These are phyloP conservation scores for Ustilago sp. DNA, from an alignment of 1,284 basidiomycete genomes.

Conservation along the genomic window DNA sequence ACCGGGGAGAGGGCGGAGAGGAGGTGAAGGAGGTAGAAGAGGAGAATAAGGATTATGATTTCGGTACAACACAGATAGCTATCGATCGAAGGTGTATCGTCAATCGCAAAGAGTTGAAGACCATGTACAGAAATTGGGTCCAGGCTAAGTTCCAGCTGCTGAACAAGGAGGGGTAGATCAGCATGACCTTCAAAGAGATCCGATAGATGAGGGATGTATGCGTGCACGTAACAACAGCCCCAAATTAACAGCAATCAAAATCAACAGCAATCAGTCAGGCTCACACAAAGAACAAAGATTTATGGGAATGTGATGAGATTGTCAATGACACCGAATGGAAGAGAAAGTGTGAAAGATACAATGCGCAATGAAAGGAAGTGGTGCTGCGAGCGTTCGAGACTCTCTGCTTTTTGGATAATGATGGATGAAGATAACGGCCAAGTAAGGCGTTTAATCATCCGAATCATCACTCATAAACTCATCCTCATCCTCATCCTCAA, in stretches of 20 bases:
- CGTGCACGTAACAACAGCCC: too few species aligned
- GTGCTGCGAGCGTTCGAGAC: background rate
- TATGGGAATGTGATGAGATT: slow-evolving; percentile 3
- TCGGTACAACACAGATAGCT: slow-evolving; percentile 61
- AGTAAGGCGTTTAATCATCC: slow-evolving; percentile 47
- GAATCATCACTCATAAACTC: slow-evolving; percentile 68
- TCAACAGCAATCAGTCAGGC: background rate
- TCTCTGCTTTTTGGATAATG: slow-evolving; percentile 6
- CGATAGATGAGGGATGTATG: too few species aligned
- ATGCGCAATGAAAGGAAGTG: background rate
- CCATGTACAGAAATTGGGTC: slow-evolving; percentile 67
- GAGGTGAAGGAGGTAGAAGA: background rate
- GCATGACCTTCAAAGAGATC: too few species aligned
- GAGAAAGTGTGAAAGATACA: slow-evolving; percentile 2
- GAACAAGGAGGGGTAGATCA: background rate
- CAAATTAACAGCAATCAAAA: too few species aligned
- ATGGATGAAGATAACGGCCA: background rate
- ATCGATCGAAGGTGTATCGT: slow-evolving; percentile 66
- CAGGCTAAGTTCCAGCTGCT: slow-evolving; percentile 62
- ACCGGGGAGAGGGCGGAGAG: background rate
- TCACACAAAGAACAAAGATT: background rate
- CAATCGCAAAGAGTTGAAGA: slow-evolving; percentile 66
- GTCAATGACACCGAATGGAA: slow-evolving; percentile 2
- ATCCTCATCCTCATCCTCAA: slow-evolving; percentile 67
- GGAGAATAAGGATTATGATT: slow-evolving; percentile 25